Percentiles rank a stretch among this genome's conserved stretches.
These are phyloP conservation scores for Canavalia gladiata DNA, from an alignment of 306 rosid genomes.

Conservation along the genomic window DNA sequence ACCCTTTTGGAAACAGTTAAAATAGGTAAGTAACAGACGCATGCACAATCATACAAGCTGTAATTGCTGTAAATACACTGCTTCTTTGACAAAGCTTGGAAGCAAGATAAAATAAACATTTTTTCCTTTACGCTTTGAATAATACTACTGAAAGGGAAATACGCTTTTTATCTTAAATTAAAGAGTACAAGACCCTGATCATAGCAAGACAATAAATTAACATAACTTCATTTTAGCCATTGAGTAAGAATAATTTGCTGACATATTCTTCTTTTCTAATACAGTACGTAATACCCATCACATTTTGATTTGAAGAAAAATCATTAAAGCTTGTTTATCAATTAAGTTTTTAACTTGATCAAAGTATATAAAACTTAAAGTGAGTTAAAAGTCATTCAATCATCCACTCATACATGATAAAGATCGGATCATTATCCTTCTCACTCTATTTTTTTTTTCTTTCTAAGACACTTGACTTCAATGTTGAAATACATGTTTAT, in stretches of 20 bases:
- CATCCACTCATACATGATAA: background rate
- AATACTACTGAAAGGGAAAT: slow-evolving; percentile 33
- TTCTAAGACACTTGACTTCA: too few relatives aligned
- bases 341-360: slow-evolving; percentile 14
- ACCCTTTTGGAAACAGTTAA: slow-evolving; percentile 40
- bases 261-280: background rate
- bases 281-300: background rate
- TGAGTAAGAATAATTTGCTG: background rate
- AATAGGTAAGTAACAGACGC: slow-evolving; percentile 1
- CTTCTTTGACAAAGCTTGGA: slow-evolving; percentile 51
- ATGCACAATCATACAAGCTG: slow-evolving; percentile 42
- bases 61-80: slow-evolving; percentile 53
- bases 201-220: background rate
- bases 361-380: background rate
- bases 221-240: background rate
- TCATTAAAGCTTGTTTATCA: slow-evolving; percentile 21
- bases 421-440: background rate
- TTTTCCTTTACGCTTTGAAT: slow-evolving; percentile 49
- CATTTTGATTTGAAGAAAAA: background rate
- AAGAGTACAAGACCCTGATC: background rate
- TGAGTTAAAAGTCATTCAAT: slow-evolving; percentile 13
- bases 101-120: slow-evolving; percentile 48
- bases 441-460: background rate
- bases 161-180: background rate
- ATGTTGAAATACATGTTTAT: too few relatives aligned